A percentile compares a stretch with the other conserved stretches of the same genome.
phyloP scores from a whole-genome alignment of 306 rosid genomes.

The Coriaria nepalensis region DNA sequence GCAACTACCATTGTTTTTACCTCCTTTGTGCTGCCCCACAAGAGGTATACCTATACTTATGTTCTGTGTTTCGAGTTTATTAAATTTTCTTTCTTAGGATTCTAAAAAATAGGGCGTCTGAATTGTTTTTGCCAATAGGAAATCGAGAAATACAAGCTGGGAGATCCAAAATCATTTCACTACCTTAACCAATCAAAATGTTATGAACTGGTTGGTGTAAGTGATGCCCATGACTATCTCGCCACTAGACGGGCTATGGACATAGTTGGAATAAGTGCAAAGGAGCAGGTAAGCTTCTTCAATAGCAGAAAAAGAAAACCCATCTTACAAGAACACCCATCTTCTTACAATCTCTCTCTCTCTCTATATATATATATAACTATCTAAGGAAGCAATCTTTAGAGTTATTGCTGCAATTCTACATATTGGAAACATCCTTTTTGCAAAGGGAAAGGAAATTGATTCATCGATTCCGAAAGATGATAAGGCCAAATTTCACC shows the following conservation, averaged over 20 bases:
- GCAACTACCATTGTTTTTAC: conserved; percentile 98
- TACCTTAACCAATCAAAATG: conserved; percentile 96
- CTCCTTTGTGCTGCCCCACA: conserved; percentile 98
- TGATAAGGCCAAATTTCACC: conserved; percentile 71
- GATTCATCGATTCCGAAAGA: conserved; percentile 96
- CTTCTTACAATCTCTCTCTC: conserved; percentile 19
- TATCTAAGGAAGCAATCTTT: conserved; percentile 85
- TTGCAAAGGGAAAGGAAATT: conserved; percentile 70
- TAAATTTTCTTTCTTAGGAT: no score
- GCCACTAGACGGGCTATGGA: conserved; percentile 99
- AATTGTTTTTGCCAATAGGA: conserved; percentile 49
- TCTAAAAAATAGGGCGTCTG: not conserved
- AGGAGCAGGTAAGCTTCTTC: conserved; percentile 66
- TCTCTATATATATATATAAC: conserved; percentile 10
- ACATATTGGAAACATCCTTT: conserved; percentile 74
- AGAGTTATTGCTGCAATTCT: conserved; percentile 94
- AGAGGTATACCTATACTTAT: conserved; percentile 49
- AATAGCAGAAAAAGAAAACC: conserved; percentile 8
- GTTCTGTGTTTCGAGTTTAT: no score
- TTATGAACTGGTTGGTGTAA: conserved; percentile 66
- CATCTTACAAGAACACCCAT: conserved; percentile 18
- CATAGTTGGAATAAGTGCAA: conserved; percentile 79
- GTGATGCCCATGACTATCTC: conserved; percentile 86
- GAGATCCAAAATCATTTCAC: conserved; percentile 72
- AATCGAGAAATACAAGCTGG: conserved; percentile 88